phyloP scores from a whole-genome alignment of 2,329 filamentous ascomycete genomes.

The Fusarium nisikadoi region DNA sequence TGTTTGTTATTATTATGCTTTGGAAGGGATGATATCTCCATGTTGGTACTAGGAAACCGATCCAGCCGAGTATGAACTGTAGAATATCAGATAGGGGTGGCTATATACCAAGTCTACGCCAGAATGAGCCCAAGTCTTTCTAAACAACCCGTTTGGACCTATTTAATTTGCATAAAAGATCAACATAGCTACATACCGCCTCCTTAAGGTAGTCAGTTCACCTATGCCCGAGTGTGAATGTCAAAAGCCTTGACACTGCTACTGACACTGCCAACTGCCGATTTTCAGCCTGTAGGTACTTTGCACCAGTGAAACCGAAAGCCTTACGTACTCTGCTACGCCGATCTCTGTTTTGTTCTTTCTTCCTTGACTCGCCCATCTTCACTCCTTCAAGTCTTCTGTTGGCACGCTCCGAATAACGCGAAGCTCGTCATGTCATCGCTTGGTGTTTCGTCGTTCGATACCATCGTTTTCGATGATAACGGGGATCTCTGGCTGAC shows the following conservation, averaged over 20 bases:
- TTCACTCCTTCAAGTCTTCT: neutral
- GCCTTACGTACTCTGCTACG: neutral
- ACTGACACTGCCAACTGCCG: neutral
- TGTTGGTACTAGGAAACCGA: neutral
- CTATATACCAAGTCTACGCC: neutral
- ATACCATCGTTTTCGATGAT: neutral
- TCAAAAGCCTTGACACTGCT: neutral
- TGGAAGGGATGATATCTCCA: neutral
- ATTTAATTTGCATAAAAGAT: neutral
- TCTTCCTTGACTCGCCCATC: neutral
- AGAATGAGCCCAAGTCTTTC: neutral
- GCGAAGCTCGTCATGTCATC: neutral
- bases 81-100: neutral
- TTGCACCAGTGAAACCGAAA: neutral
- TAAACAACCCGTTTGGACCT: neutral
- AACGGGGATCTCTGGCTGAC: neutral
- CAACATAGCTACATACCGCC: neutral
- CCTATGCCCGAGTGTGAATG: neutral
- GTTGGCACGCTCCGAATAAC: neutral
- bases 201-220: neutral
- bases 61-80: neutral
- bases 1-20: neutral
- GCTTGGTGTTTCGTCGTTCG: neutral
- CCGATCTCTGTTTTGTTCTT: neutral
- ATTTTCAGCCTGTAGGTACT: too few relatives aligned